Percentiles rank a stretch among this genome's conserved stretches.
Evolutionary conservation across 2,329 filamentous ascomycete genomes (phyloP).

Genomic region (Trichophyton verrucosum): DNA sequence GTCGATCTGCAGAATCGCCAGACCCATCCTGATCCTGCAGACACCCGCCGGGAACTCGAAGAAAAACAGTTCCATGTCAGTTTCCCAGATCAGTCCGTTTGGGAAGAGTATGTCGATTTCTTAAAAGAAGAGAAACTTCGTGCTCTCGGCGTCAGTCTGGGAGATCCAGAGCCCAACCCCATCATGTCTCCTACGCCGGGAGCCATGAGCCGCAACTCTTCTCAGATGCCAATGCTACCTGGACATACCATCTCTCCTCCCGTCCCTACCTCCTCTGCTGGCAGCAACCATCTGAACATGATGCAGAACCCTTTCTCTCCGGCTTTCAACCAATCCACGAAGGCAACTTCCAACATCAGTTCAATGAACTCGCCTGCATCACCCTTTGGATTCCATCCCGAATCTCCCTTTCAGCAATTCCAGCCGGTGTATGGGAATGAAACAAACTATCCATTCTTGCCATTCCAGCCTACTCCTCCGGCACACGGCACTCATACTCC

Average conservation of each 20-base stretch:
- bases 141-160: conserved; percentile 74
- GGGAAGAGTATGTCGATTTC: conserved; percentile 69
- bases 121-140: conserved; percentile 85
- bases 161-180: conserved; percentile 54
- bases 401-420: conserved; percentile 19
- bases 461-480: conserved; percentile 51
- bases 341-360: conserved; percentile 50
- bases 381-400: conserved; percentile 46
- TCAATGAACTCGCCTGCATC: conserved; percentile 62
- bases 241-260: conserved; percentile 73
- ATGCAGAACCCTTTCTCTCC: conserved; percentile 51
- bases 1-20: conserved; percentile 29
- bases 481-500: conserved; percentile 29
- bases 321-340: conserved; percentile 46
- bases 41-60: conserved; percentile 26
- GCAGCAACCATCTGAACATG: conserved; percentile 53
- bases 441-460: conserved; percentile 57
- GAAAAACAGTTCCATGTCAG: conserved; percentile 25
- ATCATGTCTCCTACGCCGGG: conserved; percentile 52
- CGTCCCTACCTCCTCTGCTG: conserved; percentile 63
- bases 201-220: conserved; percentile 54
- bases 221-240: conserved; percentile 47
- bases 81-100: conserved; percentile 41
- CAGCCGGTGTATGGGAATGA: conserved; percentile 43
- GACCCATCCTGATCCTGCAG: conserved; percentile 31